Evolutionary conservation across 2,329 filamentous ascomycete genomes (phyloP).

Genomic region (Penicillium sp.): DNA sequence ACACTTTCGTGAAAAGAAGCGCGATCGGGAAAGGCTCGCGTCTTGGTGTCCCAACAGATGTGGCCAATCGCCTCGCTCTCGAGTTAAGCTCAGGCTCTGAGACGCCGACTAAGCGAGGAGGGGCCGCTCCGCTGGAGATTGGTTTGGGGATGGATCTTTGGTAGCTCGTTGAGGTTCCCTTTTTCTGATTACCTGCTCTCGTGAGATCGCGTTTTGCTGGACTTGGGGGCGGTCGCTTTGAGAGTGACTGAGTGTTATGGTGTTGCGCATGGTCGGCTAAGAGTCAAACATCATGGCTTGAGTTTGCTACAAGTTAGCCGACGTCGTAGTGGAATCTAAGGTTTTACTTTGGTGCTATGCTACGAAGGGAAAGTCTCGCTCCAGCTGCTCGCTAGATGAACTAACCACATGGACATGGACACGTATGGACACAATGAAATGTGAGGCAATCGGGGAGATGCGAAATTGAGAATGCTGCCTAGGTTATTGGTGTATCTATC

Average conservation of each 20-base stretch:
- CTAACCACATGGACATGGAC: background rate
- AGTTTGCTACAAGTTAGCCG: background rate
- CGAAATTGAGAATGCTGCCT: conserved; percentile 2
- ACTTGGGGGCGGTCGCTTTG: background rate
- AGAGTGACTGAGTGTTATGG: background rate
- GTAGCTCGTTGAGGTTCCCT: background rate
- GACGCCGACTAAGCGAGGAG: conserved; percentile 16
- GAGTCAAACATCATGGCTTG: background rate
- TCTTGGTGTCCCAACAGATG: conserved; percentile 11
- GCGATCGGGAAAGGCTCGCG: conserved; percentile 23
- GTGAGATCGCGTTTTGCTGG: background rate
- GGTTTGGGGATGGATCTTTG: background rate
- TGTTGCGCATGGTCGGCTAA: background rate
- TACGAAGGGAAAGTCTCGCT: background rate
- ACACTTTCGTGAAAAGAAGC: conserved; percentile 18
- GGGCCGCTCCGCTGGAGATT: background rate
- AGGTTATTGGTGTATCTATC: conserved; percentile 19
- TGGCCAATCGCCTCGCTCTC: conserved; percentile 7
- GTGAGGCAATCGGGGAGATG: too few relatives aligned
- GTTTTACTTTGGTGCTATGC: background rate
- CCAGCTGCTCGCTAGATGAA: background rate
- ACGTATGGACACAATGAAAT: background rate
- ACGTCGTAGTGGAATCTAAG: background rate
- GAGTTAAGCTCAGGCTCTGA: conserved; percentile 10
- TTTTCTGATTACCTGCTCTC: background rate